phyloP scores from a whole-genome alignment of 192 early-diverging fungal genomes.

The Linnemannia hyalina region DNA sequence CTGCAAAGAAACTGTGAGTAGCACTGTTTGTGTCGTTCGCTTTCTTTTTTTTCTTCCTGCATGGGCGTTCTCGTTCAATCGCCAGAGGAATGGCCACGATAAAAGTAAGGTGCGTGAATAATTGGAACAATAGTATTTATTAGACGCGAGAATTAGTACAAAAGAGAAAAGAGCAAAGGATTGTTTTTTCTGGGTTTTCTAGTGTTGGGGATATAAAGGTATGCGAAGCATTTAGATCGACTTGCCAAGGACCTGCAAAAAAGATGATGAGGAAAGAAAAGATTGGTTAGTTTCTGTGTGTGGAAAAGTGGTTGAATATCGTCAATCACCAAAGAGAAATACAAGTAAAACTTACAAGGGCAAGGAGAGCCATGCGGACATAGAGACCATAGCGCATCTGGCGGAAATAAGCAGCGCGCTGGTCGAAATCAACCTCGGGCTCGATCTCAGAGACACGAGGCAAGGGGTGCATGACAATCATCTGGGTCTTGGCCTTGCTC shows the following conservation, averaged over 20 bases:
- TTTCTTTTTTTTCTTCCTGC: no score
- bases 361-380: conserved; percentile 97
- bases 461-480: conserved; percentile 99
- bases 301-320: not conserved
- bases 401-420: conserved; percentile 96
- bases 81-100: no score
- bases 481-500: conserved; percentile 90
- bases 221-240: conserved; percentile 16
- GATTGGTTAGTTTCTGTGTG: not conserved
- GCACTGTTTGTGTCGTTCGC: no score
- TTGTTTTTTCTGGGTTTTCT: not conserved
- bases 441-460: conserved; percentile 96
- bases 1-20: no score
- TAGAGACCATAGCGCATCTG: conserved; percentile 99
- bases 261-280: not conserved
- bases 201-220: not conserved
- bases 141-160: not conserved
- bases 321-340: not conserved
- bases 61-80: no score
- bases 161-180: no score
- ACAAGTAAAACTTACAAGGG: conserved; percentile 70
- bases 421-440: conserved; percentile 98
- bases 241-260: conserved; percentile 36
- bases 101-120: not conserved
- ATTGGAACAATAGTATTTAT: not conserved